These are phyloP conservation scores for Cyberlindnera mycetangii DNA, from an alignment of 805 yeast species.

Conservation along the genomic window DNA sequence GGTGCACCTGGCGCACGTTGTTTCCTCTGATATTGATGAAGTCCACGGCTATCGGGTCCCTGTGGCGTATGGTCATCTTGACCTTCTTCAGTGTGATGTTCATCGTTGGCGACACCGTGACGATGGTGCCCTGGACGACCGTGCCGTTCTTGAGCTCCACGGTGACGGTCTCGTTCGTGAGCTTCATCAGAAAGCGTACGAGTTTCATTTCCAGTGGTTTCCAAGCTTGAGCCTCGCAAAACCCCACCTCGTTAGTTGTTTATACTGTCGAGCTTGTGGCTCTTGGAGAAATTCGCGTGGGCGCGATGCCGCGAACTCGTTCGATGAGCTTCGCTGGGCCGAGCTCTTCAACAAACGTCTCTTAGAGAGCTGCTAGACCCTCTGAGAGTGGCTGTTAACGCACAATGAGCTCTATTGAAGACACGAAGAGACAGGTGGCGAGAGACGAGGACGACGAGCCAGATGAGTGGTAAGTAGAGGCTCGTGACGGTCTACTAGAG, in stretches of 20 bases:
- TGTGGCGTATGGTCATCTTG: slow-evolving; percentile 68
- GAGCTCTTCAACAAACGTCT: no score
- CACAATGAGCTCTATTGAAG: slow-evolving; percentile 20
- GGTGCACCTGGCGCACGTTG: slow-evolving; percentile 75
- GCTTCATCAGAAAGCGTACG: slow-evolving; percentile 76
- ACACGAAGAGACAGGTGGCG: slow-evolving; percentile 17
- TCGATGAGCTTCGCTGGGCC: neutral
- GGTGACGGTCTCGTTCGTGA: slow-evolving; percentile 82
- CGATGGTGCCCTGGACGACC: slow-evolving; percentile 76
- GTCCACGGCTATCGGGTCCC: slow-evolving; percentile 68
- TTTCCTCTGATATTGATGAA: slow-evolving; percentile 86
- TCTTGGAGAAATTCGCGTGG: neutral
- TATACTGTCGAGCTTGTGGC: neutral
- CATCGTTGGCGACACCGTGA: slow-evolving; percentile 88
- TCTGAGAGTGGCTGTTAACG: no score
- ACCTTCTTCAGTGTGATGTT: slow-evolving; percentile 79
- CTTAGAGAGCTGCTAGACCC: no score
- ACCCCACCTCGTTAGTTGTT: neutral
- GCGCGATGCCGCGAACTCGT: slow-evolving; percentile 2
- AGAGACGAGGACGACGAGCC: slow-evolving; percentile 55
- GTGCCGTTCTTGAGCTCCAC: slow-evolving; percentile 92
- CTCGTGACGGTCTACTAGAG: neutral
- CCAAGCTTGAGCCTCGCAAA: no score
- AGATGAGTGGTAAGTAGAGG: slow-evolving; percentile 55
- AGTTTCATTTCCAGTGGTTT: slow-evolving; percentile 47